Conservation (phyloP, 2,329 filamentous ascomycete species). For the Scedosporium minutisporum region DNA sequence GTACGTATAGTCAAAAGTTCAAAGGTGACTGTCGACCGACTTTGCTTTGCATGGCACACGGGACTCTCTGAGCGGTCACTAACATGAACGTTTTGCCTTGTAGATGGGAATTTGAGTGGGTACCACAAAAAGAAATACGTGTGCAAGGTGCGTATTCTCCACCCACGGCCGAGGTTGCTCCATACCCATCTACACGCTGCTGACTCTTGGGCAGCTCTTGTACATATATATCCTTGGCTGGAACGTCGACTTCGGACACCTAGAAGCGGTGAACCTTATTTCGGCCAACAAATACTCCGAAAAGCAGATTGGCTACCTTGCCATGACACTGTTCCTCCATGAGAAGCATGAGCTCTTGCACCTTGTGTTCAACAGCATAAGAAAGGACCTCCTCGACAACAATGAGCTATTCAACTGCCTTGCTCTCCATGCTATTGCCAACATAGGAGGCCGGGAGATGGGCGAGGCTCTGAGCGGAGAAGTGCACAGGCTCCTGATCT, state of each 20-base stretch:
- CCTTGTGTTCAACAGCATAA: slow-evolving; percentile 94
- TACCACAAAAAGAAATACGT: slow-evolving; percentile 99
- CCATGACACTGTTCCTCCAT: slow-evolving; percentile 93
- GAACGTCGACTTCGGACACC: slow-evolving; percentile 97
- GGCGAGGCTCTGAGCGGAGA: slow-evolving; percentile 86
- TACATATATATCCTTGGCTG: slow-evolving; percentile 99
- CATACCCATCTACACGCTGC: background rate
- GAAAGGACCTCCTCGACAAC: slow-evolving; percentile 87
- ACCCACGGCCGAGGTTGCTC: background rate
- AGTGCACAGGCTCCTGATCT: slow-evolving; percentile 88
- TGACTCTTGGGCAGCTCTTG: slow-evolving; percentile 47
- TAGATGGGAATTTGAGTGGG: slow-evolving; percentile 79
- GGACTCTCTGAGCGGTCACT: background rate
- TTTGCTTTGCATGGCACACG: background rate
- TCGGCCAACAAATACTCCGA: slow-evolving; percentile 96
- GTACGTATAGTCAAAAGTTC: slow-evolving; percentile 70
- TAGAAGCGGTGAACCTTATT: slow-evolving; percentile 96
- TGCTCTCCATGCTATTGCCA: slow-evolving; percentile 93
- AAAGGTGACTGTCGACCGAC: slow-evolving; percentile 46
- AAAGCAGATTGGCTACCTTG: slow-evolving; percentile 97
- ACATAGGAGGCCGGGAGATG: slow-evolving; percentile 94
- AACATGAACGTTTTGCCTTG: background rate
- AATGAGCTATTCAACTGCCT: slow-evolving; percentile 98
- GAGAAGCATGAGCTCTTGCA: slow-evolving; percentile 95
- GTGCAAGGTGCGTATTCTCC: slow-evolving; percentile 60